Conservation (phyloP, 2,329 filamentous ascomycete species). For the Fusarium sp. region DNA sequence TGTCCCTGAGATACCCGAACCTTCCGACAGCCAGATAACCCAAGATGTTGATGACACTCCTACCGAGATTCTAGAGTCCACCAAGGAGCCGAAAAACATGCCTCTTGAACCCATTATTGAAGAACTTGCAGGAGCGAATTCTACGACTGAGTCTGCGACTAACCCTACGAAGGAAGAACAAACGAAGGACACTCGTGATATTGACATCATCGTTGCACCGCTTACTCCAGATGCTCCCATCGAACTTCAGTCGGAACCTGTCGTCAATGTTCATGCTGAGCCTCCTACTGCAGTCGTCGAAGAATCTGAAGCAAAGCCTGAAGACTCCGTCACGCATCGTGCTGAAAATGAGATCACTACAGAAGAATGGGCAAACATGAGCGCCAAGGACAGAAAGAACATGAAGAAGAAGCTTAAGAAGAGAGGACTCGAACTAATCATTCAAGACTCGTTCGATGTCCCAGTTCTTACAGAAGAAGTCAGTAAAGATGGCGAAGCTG, state of each 20-base stretch:
- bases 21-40: constrained; percentile 1
- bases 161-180: constrained; percentile 5
- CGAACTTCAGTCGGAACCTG: constrained; percentile 9
- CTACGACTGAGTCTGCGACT: not conserved
- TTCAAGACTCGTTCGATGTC: constrained; percentile 27
- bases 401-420: constrained; percentile 46
- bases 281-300: constrained; percentile 1
- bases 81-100: not conserved
- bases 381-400: constrained; percentile 44
- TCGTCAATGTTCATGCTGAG: constrained; percentile 2
- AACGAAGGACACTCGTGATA: not conserved
- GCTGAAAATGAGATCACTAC: constrained; percentile 43
- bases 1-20: constrained; percentile 13
- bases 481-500: constrained; percentile 1
- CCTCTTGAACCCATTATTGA: not conserved
- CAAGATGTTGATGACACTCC: not conserved
- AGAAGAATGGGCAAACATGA: constrained; percentile 41
- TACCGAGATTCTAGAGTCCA: not conserved
- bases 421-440: constrained; percentile 38
- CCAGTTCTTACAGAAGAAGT: not conserved
- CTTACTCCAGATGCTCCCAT: constrained; percentile 12
- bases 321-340: constrained; percentile 18
- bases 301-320: not conserved
- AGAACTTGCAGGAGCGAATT: constrained; percentile 1
- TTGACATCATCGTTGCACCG: not conserved